Conservation (phyloP, 1,284 basidiomycete genomes). For the Veloboletus limbatus region DNA sequence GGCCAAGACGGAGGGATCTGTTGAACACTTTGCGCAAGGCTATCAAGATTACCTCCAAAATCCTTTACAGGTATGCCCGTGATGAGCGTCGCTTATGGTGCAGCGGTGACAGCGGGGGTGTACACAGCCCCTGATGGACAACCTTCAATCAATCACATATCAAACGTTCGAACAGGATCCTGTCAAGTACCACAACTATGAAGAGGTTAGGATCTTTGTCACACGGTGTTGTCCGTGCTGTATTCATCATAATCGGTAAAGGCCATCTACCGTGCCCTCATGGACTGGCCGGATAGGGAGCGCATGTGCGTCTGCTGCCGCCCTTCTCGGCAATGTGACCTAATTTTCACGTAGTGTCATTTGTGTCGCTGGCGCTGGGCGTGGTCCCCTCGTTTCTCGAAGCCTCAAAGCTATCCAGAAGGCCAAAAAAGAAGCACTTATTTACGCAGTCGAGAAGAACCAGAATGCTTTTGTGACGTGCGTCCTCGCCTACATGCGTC, state of each 20-base stretch:
- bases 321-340: conserved; percentile 17
- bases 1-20: conserved; percentile 59
- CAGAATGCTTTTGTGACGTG: conserved; percentile 90
- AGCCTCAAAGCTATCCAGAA: conserved; percentile 78
- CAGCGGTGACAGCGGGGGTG: conserved; percentile 5
- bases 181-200: conserved; percentile 94
- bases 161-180: conserved; percentile 98
- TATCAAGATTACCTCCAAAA: conserved; percentile 97
- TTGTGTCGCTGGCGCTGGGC: conserved; percentile 92
- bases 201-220: conserved; percentile 59
- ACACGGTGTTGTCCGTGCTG: conserved; percentile 10
- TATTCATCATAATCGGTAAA: conserved; percentile 33
- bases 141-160: conserved; percentile 92
- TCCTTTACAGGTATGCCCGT: conserved; percentile 71
- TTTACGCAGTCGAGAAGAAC: conserved; percentile 97
- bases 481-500: conserved; percentile 32
- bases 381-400: conserved; percentile 91
- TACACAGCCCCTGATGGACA: conserved; percentile 90
- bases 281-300: conserved; percentile 59
- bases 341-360: conserved; percentile 57
- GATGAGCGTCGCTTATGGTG: background rate
- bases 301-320: conserved; percentile 47
- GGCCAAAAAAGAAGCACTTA: conserved; percentile 58
- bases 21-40: conserved; percentile 87
- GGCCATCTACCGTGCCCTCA: conserved; percentile 81